Conservation (phyloP, 208 protist genomes). For the Acanthamoeba sp. region DNA sequence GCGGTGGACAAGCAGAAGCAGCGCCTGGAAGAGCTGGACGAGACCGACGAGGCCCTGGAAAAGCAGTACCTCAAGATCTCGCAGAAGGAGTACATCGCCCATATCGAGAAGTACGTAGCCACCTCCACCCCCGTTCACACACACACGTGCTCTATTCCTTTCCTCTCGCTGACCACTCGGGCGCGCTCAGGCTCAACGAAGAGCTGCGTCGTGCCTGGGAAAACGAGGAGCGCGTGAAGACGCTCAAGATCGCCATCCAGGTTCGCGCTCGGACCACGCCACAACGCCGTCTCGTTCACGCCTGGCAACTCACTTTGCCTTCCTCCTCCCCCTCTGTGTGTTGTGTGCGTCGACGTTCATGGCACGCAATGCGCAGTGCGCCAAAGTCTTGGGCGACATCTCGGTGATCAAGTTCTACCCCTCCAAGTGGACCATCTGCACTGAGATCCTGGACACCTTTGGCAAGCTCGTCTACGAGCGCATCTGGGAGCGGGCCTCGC, state of each 20-base stretch:
- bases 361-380: conserved; percentile 63
- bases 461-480: conserved; percentile 92
- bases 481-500: conserved; percentile 81
- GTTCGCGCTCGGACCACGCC: no score
- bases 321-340: no score
- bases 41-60: conserved; percentile 77
- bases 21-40: conserved; percentile 83
- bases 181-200: conserved; percentile 72
- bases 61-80: conserved; percentile 72
- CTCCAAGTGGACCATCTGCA: conserved; percentile 91
- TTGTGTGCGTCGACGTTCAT: no score
- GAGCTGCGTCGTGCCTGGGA: conserved; percentile 88
- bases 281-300: no score
- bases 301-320: no score
- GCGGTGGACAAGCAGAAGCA: conserved; percentile 78
- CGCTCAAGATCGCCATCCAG: conserved; percentile 92
- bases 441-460: conserved; percentile 93
- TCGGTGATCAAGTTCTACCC: conserved; percentile 91
- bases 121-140: background rate
- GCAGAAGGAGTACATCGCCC: conserved; percentile 78
- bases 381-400: conserved; percentile 85
- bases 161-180: background rate
- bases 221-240: conserved; percentile 88
- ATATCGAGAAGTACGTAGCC: conserved; percentile 52
- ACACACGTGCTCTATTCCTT: no score